Percentiles rank a stretch among this genome's conserved stretches.
These are phyloP conservation scores for Mucor piriformis DNA, from an alignment of 371 early-diverging fungal species.

Conservation along the genomic window DNA sequence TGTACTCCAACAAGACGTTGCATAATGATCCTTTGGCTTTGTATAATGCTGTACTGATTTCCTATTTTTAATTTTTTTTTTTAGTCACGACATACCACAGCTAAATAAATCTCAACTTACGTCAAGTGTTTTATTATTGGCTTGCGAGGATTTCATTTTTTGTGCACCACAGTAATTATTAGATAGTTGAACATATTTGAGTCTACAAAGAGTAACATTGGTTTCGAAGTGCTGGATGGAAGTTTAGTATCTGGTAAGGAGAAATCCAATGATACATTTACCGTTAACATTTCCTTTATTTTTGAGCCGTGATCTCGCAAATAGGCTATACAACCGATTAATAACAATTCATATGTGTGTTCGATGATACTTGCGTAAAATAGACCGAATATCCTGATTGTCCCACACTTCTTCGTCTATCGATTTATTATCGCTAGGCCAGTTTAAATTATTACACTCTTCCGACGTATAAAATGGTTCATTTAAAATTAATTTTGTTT, in stretches of 20 bases:
- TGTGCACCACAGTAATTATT: slow-evolving; percentile 31
- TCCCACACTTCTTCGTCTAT: slow-evolving; percentile 13
- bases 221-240: slow-evolving; percentile 23
- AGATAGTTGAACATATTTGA: slow-evolving; percentile 23
- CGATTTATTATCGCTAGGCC: slow-evolving; percentile 16
- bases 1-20: slow-evolving; percentile 28
- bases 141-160: slow-evolving; percentile 22
- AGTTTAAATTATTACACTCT: slow-evolving; percentile 17
- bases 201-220: slow-evolving; percentile 13
- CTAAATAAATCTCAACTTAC: too few relatives aligned
- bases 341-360: not conserved
- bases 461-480: slow-evolving; percentile 24
- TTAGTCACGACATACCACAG: not conserved
- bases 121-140: slow-evolving; percentile 20
- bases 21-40: slow-evolving; percentile 26
- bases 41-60: slow-evolving; percentile 22
- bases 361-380: slow-evolving; percentile 8
- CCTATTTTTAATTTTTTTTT: slow-evolving; percentile 10
- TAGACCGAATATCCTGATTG: slow-evolving; percentile 15
- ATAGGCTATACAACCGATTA: slow-evolving; percentile 6
- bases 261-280: slow-evolving; percentile 4
- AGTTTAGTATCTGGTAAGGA: slow-evolving; percentile 1
- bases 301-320: slow-evolving; percentile 22
- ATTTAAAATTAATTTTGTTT: slow-evolving; percentile 20
- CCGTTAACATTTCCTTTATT: slow-evolving; percentile 26